Conservation (phyloP, 1,284 basidiomycete species). For the Microbotryomycetes sp. region DNA sequence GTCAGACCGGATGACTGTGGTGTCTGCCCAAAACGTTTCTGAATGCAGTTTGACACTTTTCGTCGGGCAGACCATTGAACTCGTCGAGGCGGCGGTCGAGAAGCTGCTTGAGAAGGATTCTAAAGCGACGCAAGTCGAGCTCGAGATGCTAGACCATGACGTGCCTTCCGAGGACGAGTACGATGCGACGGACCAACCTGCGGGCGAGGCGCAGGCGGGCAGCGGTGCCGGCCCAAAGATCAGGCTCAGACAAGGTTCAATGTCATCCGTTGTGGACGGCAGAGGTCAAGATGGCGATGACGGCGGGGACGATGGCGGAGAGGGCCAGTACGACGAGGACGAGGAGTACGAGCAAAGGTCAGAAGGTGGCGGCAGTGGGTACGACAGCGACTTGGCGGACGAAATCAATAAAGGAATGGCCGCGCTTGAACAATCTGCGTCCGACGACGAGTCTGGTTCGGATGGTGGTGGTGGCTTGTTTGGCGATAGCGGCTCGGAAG, state of each 20-base stretch:
- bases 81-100: constrained; percentile 94
- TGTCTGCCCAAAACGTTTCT: no score
- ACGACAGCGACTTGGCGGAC: constrained; percentile 37
- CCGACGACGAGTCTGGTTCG: constrained; percentile 26
- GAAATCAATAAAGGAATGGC: constrained; percentile 36
- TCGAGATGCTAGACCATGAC: constrained; percentile 42
- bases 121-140: constrained; percentile 68
- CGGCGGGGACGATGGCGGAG: constrained; percentile 49
- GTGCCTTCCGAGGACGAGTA: constrained; percentile 34
- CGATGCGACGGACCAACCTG: constrained; percentile 25
- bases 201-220: constrained; percentile 5
- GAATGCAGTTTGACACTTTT: not conserved
- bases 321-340: constrained; percentile 55
- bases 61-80: constrained; percentile 86
- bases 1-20: constrained; percentile 47
- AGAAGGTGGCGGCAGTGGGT: constrained; percentile 56
- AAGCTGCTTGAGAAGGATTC: constrained; percentile 79
- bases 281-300: constrained; percentile 48
- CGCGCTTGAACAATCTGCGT: constrained; percentile 25
- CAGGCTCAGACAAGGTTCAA: constrained; percentile 23
- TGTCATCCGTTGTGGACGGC: constrained; percentile 27
- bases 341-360: constrained; percentile 64
- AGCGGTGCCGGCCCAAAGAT: constrained; percentile 37
- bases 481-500: constrained; percentile 32
- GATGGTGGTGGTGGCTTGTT: constrained; percentile 36